Evolutionary conservation across 1,284 basidiomycete species (phyloP), one percentile per base, ranked within the genome.

Genomic region (Cystobasidium sp.): DNA sequence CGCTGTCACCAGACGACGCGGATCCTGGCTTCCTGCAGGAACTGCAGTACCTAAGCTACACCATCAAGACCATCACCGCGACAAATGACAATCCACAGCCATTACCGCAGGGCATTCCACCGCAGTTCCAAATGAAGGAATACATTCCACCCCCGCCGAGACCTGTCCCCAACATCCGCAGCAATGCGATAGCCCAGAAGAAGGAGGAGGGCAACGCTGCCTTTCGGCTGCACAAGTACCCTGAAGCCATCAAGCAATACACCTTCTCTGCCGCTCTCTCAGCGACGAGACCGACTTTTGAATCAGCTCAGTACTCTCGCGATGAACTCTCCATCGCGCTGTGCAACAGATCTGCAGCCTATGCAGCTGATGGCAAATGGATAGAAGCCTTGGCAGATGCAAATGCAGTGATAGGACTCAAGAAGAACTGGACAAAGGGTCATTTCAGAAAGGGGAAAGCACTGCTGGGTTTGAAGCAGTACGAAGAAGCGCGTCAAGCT

Each of bases 381-480:
- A 86, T 94, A 70, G 88, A 89, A 61, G 93, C 95, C 1, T 84
- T 97, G 7, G 90, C 90, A 24, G 96, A 99, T 81, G 94, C 95
- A 0, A 94, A 98, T 76, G 89, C 90, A 0, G 94, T 97, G 78
- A 90, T 96, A 56, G 84, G 88, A 77, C 84, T 97, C 70, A 92
- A 93, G 81, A 86, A 90, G 74, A 89, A 89, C 39, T 99, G 96
- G 96, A 88, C 90, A 79, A 98, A 98, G 82, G 96, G 94, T 0
- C 93, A 98, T 82, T 97, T 96, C 85, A 86, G 96, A 77, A 96
- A 90, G 79, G 93, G 91, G 3, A 91, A 91, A 81, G 94, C 96
- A 0, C 84, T 98, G 58, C 85, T 91, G 5, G 92, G 88, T n/a
- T 84, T 99, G 71, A 85, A 86, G 14, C 85, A 86, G 61, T 84